Conservation (phyloP, 2,329 filamentous ascomycete genomes). For the Calonectria multiphialidica region DNA sequence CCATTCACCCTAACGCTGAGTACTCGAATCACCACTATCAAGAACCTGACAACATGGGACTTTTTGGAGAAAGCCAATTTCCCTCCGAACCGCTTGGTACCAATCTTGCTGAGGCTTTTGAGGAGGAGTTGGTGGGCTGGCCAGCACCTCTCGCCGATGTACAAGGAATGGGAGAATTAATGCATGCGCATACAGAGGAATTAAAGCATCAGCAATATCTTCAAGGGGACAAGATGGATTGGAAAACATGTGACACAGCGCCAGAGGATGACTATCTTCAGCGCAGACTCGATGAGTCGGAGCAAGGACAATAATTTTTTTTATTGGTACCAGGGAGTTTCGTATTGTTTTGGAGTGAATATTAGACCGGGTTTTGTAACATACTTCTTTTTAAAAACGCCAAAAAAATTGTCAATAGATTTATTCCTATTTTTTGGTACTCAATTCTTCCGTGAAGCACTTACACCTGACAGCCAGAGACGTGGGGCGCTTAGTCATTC, state of each 20-base stretch:
- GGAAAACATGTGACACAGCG: not conserved
- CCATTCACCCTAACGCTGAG: slow-evolving; percentile 9
- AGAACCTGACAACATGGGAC: not conserved
- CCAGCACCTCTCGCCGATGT: not conserved
- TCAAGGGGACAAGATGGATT: not conserved
- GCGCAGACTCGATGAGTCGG: too few relatives aligned
- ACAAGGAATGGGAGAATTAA: not conserved
- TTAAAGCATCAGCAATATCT: not conserved
- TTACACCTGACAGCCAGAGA: too few relatives aligned
- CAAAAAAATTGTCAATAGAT: not conserved
- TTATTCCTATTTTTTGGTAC: not conserved
- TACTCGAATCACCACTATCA: slow-evolving; percentile 28
- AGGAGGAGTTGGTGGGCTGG: not conserved
- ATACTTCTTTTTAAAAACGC: too few relatives aligned
- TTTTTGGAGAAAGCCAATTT: not conserved
- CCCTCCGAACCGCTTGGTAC: not conserved
- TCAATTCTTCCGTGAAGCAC: not conserved
- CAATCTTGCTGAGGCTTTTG: not conserved
- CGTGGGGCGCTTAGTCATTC: slow-evolving; percentile 38
- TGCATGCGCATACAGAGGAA: too few relatives aligned
- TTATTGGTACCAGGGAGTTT: too few relatives aligned
- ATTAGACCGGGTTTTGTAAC: too few relatives aligned
- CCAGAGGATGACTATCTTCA: too few relatives aligned
- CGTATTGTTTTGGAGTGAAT: too few relatives aligned
- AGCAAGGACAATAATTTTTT: too few relatives aligned